phyloP scores from a whole-genome alignment of 148 eudicot genomes.

The Camellia japonica region DNA sequence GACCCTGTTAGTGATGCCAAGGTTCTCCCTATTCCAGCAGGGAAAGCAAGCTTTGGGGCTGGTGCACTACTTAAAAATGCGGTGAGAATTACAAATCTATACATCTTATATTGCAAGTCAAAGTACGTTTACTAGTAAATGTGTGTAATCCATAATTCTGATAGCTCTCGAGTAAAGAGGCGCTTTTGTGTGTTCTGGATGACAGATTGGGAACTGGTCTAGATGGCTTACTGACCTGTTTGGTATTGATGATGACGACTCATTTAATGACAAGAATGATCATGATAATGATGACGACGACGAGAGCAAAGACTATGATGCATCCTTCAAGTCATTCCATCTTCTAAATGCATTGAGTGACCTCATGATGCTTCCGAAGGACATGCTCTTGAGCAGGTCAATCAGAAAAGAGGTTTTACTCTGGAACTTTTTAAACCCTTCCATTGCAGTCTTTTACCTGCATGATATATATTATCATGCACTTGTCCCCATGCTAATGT shows the following conservation, averaged over 20 bases:
- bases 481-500: slow-evolving; percentile 1
- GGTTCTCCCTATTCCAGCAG: slow-evolving; percentile 86
- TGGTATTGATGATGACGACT: slow-evolving; percentile 71
- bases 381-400: slow-evolving; percentile 69
- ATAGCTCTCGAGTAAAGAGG: neutral
- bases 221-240: slow-evolving; percentile 81
- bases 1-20: slow-evolving; percentile 83
- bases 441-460: neutral
- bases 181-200: slow-evolving; percentile 6
- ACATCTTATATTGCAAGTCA: neutral
- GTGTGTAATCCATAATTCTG: neutral
- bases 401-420: slow-evolving; percentile 72
- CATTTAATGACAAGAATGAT: slow-evolving; percentile 29
- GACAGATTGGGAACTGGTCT: slow-evolving; percentile 97
- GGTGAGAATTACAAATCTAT: slow-evolving; percentile 39
- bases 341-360: slow-evolving; percentile 89
- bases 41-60: slow-evolving; percentile 89
- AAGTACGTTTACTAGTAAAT: neutral
- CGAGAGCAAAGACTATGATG: slow-evolving; percentile 24
- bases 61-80: slow-evolving; percentile 96
- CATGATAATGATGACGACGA: slow-evolving; percentile 18
- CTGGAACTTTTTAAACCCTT: slow-evolving; percentile 11
- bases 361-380: slow-evolving; percentile 99
- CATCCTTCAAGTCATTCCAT: slow-evolving; percentile 65
- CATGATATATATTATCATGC: neutral